Percentiles rank a stretch among this genome's conserved stretches.
Conservation (phyloP, 2,329 filamentous ascomycete species). For the Dothidotthia symphoricarpi region DNA sequence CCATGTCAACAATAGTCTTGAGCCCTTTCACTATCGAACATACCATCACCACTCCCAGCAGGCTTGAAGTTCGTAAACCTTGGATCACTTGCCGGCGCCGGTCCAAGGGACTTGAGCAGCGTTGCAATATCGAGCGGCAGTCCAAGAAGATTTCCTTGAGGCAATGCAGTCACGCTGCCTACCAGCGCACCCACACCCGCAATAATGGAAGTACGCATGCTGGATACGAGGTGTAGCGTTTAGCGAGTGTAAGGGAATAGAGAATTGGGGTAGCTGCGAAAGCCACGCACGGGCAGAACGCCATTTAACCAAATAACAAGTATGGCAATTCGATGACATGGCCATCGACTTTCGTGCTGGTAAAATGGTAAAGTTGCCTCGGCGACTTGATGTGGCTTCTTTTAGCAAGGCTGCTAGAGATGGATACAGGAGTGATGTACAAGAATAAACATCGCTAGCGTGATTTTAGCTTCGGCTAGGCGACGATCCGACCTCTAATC, state of each 20-base stretch:
- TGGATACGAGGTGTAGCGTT: background rate
- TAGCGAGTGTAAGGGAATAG: background rate
- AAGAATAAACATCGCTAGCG: constrained; percentile 1
- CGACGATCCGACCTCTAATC: constrained; percentile 6
- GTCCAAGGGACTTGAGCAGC: constrained; percentile 9
- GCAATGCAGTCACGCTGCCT: constrained; percentile 2
- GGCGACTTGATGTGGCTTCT: background rate
- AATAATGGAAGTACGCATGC: constrained; percentile 2
- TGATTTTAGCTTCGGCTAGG: constrained; percentile 1
- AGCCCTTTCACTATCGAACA: background rate
- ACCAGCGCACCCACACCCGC: background rate
- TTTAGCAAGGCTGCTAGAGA: constrained; percentile 1
- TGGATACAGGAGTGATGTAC: constrained; percentile 6
- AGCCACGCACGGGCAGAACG: background rate
- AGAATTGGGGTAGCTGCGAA: background rate
- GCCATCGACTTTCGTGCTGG: background rate
- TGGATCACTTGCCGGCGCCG: constrained; percentile 11
- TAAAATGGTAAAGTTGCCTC: background rate
- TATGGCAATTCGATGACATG: constrained; percentile 5
- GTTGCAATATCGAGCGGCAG: constrained; percentile 10
- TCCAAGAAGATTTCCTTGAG: constrained; percentile 6
- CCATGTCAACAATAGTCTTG: background rate
- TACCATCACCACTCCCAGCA: constrained; percentile 13
- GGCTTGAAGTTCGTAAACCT: constrained; percentile 13
- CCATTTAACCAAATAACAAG: constrained; percentile 5